Evolutionary conservation across 2,329 filamentous ascomycete species (phyloP), one percentile per base, ranked within the genome.

Genomic region (Cordyceps pruinosa): DNA sequence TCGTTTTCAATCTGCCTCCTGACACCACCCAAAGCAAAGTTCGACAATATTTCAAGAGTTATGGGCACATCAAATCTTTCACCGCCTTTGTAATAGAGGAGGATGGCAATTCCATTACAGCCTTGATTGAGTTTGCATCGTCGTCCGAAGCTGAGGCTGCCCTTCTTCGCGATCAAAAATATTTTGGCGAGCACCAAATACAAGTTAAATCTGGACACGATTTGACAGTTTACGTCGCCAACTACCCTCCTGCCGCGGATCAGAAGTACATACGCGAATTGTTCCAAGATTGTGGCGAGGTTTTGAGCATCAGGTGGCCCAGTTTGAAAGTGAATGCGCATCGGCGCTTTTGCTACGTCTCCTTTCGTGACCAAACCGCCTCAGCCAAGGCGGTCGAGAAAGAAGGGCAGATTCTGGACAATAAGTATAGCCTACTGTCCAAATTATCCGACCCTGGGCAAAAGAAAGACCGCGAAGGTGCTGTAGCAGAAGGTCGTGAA

Each of bases 341-440:
- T 64, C 89, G 94, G 32, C 87, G 94, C 25, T 99, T 99, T 74
- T 97, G 92, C 75, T 99, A 99, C 70, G 80, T 97, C 7, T 90
- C 95, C n/a, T 97, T 97, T 69, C 80, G 85, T 48, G 83, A 84
- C 32, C 72, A 80, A 3, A 78, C 79, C n/a, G 81, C 83, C 53
- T 89, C 91, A 1, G 78, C 83, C 39, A 83, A 82, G 49, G 92
- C 92, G 1, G 87, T 86, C 1, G 74, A 83, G 58, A 80, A 96
- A 49, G 81, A 97, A 66, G 87, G 87, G 26, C 85, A 80, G 57
- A 69, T 85, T 23, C 72, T 96, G 0, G 87, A 87, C 25, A 84
- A 83, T 26, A 81, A 82, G 28, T 85, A 86, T 63, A 85, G 81
- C 62, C 78, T 99, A 1, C 73, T 86, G 41, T 88, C 84, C 9